Evolutionary conservation across 129 eudicot species (phyloP).

Genomic region (Kitagawia praeruptora): DNA sequence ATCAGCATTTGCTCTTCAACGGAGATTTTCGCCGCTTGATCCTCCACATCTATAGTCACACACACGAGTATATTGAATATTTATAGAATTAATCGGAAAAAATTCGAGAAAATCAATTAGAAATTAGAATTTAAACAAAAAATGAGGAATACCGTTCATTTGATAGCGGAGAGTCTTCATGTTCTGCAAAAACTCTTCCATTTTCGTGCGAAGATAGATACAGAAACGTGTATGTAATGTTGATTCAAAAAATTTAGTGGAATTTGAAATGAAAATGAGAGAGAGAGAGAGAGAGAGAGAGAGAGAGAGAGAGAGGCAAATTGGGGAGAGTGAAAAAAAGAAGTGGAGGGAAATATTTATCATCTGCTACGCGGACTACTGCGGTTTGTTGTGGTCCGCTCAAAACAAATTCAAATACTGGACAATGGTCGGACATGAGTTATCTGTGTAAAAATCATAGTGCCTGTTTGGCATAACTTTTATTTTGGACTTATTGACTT

Average conservation of each 20-base stretch:
- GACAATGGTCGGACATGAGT: no score
- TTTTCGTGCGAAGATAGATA: conserved; percentile 5
- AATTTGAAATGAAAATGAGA: not conserved
- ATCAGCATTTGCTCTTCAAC: conserved; percentile 72
- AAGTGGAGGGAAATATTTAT: not conserved
- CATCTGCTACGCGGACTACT: not conserved
- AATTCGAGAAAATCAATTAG: not conserved
- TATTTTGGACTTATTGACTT: no score
- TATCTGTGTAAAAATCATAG: no score
- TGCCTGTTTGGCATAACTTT: no score
- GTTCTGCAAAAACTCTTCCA: conserved; percentile 77
- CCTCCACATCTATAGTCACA: conserved; percentile 67
- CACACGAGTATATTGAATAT: not conserved
- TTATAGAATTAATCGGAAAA: not conserved
- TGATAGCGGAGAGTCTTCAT: conserved; percentile 81
- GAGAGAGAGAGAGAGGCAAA: no score
- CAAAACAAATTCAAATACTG: no score
- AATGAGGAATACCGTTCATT: conserved; percentile 48
- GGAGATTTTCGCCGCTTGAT: conserved; percentile 67
- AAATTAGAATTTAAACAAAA: not conserved
- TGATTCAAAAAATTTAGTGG: not conserved
- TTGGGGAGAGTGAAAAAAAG: not conserved
- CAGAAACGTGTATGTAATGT: not conserved
- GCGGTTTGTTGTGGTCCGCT: no score
- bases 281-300: not conserved